Evolutionary conservation across 176 grass and related monocot genomes (phyloP).

Genomic region (Hordeum vulgare): DNA sequence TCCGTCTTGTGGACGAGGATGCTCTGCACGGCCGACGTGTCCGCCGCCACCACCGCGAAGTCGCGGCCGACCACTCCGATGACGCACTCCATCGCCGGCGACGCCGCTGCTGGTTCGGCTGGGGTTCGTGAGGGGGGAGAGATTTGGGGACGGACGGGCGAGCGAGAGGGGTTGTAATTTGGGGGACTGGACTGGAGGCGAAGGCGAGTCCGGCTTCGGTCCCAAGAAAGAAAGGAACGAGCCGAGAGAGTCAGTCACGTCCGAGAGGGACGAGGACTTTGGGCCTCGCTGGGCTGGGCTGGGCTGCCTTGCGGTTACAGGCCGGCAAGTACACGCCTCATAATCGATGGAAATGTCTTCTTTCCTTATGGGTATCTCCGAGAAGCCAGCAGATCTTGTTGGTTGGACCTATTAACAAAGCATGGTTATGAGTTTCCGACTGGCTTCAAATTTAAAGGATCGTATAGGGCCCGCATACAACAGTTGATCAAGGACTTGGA

Average conservation of each 20-base stretch:
- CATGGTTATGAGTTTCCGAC: too few species aligned
- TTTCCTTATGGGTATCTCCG: too few species aligned
- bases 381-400: too few species aligned
- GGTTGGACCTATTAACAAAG: too few species aligned
- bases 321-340: too few species aligned
- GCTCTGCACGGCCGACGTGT: constrained; percentile 86
- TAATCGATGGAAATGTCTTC: too few species aligned
- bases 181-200: background rate
- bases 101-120: background rate
- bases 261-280: background rate
- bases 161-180: background rate
- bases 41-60: constrained; percentile 83
- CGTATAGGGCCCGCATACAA: too few species aligned
- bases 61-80: constrained; percentile 76
- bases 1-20: constrained; percentile 67
- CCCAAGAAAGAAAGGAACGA: constrained; percentile 12
- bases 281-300: background rate
- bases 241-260: background rate
- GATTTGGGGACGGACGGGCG: background rate
- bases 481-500: too few species aligned
- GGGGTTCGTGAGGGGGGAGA: background rate
- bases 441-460: too few species aligned
- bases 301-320: background rate
- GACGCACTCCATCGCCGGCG: constrained; percentile 72
- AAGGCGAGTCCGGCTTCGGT: background rate